A percentile compares a stretch with the other conserved stretches of the same genome.
These are phyloP conservation scores for Phytophthora aleatoria DNA, from an alignment of 352 stramenopile species.

Conservation along the genomic window DNA sequence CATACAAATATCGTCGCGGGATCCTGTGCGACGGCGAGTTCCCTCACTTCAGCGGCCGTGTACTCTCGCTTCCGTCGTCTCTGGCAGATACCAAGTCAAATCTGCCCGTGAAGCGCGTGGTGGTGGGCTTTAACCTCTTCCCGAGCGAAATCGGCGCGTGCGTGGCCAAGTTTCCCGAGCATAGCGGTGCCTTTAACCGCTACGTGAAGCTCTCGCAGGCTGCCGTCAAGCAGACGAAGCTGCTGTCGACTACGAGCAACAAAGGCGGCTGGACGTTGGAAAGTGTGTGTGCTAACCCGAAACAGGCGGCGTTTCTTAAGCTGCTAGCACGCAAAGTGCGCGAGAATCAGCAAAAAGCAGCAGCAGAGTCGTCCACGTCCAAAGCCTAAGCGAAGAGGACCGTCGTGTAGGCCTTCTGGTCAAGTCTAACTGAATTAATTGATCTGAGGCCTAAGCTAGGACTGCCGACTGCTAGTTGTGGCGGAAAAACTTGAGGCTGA, in stretches of 20 bases:
- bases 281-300: constrained; percentile 58
- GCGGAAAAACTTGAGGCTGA: constrained; percentile 88
- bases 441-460: neutral
- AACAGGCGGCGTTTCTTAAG: constrained; percentile 72
- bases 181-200: constrained; percentile 71
- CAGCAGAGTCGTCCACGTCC: constrained; percentile 3
- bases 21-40: constrained; percentile 77
- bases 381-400: constrained; percentile 8
- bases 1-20: constrained; percentile 61
- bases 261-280: constrained; percentile 52
- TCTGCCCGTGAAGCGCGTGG: constrained; percentile 54
- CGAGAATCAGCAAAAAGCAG: constrained; percentile 43
- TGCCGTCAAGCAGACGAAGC: constrained; percentile 49
- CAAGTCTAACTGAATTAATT: constrained; percentile 2
- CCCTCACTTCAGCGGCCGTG: constrained; percentile 67
- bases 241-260: constrained; percentile 24
- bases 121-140: constrained; percentile 83
- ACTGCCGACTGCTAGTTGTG: constrained; percentile 60
- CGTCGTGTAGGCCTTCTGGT: neutral
- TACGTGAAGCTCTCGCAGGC: constrained; percentile 78
- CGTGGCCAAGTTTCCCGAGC: constrained; percentile 65
- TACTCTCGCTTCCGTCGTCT: constrained; percentile 44
- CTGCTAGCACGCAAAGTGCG: constrained; percentile 60
- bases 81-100: neutral
- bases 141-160: constrained; percentile 67